These are phyloP conservation scores for Pseudogymnoascus sp. DNA, from an alignment of 2,329 filamentous ascomycete species.

Conservation along the genomic window DNA sequence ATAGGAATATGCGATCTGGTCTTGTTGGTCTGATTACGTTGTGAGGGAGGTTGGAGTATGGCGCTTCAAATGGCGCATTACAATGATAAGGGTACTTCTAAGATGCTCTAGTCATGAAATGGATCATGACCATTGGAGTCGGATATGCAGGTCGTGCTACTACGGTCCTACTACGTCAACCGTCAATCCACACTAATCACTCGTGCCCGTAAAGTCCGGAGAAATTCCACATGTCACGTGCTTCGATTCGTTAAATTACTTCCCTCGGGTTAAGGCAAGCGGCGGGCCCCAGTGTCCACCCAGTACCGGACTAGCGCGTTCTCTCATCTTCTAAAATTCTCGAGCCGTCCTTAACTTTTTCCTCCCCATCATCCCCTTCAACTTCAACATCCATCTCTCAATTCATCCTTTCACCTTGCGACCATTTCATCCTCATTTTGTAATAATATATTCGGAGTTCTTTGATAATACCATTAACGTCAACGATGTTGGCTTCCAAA, in stretches of 20 bases:
- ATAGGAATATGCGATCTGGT: background rate
- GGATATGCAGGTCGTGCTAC: slow-evolving; percentile 5
- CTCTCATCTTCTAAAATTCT: slow-evolving; percentile 16
- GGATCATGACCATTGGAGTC: slow-evolving; percentile 5
- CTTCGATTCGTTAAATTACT: background rate
- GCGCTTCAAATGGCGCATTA: slow-evolving; percentile 5
- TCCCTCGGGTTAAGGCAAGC: slow-evolving; percentile 2
- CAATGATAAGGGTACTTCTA: slow-evolving; percentile 3
- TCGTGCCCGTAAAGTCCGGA: background rate
- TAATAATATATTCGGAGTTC: slow-evolving; percentile 15
- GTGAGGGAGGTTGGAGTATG: background rate
- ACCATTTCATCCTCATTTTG: slow-evolving; percentile 10
- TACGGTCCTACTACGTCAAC: slow-evolving; percentile 6
- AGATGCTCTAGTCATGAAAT: slow-evolving; percentile 8
- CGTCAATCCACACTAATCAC: background rate
- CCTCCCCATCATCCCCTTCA: slow-evolving; percentile 11
- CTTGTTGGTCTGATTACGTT: background rate
- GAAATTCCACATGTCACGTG: background rate
- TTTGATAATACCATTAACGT: slow-evolving; percentile 11
- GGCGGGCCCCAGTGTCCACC: background rate
- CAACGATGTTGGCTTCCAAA: slow-evolving; percentile 64
- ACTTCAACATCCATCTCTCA: slow-evolving; percentile 12
- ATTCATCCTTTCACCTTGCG: slow-evolving; percentile 16
- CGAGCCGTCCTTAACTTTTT: slow-evolving; percentile 14
- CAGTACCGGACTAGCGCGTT: slow-evolving; percentile 9